A percentile compares a stretch with the other conserved stretches of the same genome.
phyloP scores from a whole-genome alignment of 2,329 filamentous ascomycete species.

The Fusarium liriodendri region DNA sequence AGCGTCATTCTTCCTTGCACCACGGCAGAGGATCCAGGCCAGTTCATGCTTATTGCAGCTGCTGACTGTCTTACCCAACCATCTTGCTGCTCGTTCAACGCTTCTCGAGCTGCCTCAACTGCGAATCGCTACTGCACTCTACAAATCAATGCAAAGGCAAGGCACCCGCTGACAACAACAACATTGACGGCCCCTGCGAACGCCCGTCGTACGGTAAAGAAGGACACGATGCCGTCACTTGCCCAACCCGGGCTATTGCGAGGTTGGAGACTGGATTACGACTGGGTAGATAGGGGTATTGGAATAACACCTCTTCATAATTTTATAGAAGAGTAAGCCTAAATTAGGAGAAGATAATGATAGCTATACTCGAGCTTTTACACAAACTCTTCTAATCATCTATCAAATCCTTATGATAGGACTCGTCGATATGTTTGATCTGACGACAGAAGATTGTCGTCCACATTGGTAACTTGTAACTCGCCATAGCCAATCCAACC shows the following conservation, averaged over 20 bases:
- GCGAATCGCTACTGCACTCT: background rate
- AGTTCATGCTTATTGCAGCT: background rate
- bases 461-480: background rate
- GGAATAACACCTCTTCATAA: background rate
- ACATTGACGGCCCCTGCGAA: background rate
- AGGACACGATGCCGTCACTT: background rate
- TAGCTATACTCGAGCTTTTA: background rate
- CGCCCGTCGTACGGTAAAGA: background rate
- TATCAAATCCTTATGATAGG: background rate
- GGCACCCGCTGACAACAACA: too few relatives aligned
- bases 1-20: background rate
- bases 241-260: background rate
- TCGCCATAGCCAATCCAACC: too few relatives aligned
- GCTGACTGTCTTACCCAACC: background rate
- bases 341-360: background rate
- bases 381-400: background rate
- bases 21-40: background rate
- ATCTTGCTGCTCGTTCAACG: background rate
- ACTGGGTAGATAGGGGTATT: slow-evolving; percentile 13
- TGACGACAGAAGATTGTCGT: background rate
- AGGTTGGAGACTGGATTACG: background rate
- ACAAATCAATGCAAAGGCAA: background rate
- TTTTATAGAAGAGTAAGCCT: background rate
- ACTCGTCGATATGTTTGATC: background rate
- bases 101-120: background rate